Evolutionary conservation across 1,139 yeast species (phyloP).

Genomic region (Pneumocystis wakefieldiae): DNA sequence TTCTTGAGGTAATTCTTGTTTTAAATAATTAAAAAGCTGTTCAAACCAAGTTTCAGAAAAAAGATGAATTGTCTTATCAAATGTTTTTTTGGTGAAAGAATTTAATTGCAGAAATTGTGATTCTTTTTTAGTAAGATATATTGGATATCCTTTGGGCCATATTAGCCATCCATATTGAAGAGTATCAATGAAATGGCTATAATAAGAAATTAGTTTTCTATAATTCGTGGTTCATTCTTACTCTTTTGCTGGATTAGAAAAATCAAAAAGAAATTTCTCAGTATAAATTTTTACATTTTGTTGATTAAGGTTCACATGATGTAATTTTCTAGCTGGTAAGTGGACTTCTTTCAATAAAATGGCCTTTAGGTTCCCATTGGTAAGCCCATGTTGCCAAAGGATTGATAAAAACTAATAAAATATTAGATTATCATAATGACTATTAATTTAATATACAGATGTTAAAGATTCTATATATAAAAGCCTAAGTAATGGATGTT

Average conservation of each 20-base stretch:
- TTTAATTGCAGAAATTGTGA: constrained; percentile 26
- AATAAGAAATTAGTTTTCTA: not conserved
- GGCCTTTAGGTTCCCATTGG: not conserved
- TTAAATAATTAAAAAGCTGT: constrained; percentile 34
- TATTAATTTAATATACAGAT: not conserved
- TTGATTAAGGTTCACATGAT: constrained; percentile 23
- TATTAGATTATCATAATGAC: not conserved
- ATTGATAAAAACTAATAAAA: not conserved
- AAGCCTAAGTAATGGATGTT: not conserved
- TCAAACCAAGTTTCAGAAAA: constrained; percentile 47
- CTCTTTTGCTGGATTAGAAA: constrained; percentile 1
- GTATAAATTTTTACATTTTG: constrained; percentile 30
- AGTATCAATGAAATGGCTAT: constrained; percentile 34
- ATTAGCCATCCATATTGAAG: constrained; percentile 57
- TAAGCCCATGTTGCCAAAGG: not conserved
- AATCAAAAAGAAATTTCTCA: constrained; percentile 27
- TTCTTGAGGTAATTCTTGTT: constrained; percentile 26
- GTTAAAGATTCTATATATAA: not conserved
- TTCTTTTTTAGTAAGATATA: constrained; percentile 25
- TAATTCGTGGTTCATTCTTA: not conserved
- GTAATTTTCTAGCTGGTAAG: not conserved
- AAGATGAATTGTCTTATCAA: constrained; percentile 32
- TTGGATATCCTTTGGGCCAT: constrained; percentile 52
- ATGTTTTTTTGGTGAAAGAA: constrained; percentile 28
- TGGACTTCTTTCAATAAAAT: not conserved